Evolutionary conservation across 768 basidiomycete genomes (phyloP).

Genomic region (Lactifluus echinatus): DNA sequence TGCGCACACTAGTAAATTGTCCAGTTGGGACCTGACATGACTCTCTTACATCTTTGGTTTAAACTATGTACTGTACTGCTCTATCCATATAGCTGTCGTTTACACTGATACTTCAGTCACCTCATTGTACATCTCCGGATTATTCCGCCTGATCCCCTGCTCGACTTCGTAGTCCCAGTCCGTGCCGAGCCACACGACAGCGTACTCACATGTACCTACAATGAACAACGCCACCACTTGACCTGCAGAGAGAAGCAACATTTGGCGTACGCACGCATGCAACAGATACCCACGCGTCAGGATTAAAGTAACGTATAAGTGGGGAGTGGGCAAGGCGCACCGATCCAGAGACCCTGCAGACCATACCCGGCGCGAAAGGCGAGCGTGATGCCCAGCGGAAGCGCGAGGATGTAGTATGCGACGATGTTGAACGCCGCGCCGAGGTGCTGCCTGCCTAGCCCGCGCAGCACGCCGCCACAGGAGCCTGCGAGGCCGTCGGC

Average conservation of each 20-base stretch:
- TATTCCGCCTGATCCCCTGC: conserved; percentile 33
- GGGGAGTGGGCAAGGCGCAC: conserved; percentile 21
- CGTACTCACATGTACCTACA: conserved; percentile 62
- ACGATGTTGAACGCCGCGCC: conserved; percentile 67
- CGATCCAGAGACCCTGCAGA: conserved; percentile 45
- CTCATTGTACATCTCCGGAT: conserved; percentile 3
- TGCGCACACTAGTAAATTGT: too few relatives aligned
- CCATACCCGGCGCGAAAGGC: conserved; percentile 39
- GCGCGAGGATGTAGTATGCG: conserved; percentile 49
- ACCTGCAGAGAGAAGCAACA: conserved; percentile 30
- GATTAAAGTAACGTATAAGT: neutral
- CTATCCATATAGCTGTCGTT: neutral
- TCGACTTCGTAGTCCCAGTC: conserved; percentile 40
- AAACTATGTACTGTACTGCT: neutral
- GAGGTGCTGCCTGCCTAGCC: conserved; percentile 54
- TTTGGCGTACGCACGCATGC: neutral
- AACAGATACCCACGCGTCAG: neutral
- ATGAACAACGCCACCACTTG: conserved; percentile 67
- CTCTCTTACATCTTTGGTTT: neutral
- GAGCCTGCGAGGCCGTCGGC: conserved; percentile 46
- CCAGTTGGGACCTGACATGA: neutral
- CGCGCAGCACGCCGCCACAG: conserved; percentile 41
- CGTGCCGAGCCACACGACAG: conserved; percentile 46
- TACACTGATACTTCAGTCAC: conserved; percentile 2
- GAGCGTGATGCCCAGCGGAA: conserved; percentile 44